Percentiles rank a stretch among this genome's conserved stretches.
Evolutionary conservation across 129 eudicot species (phyloP).

Genomic region (Scalesia atractyloides): DNA sequence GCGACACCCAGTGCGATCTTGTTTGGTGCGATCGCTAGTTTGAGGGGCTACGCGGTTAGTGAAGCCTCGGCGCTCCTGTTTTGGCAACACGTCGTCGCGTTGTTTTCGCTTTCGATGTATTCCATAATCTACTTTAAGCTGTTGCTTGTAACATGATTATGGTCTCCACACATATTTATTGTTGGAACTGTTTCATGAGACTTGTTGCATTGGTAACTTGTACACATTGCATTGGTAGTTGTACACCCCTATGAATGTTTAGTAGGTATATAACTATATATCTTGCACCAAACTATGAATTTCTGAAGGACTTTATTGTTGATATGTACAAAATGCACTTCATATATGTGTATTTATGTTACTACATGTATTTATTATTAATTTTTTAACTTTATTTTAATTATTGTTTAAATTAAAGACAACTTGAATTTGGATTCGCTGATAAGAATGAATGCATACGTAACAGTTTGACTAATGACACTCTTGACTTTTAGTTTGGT

Average conservation of each 20-base stretch:
- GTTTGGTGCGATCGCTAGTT: conserved; percentile 90
- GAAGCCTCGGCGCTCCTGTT: conserved; percentile 90
- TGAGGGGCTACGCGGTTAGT: conserved; percentile 84
- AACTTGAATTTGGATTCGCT: no score
- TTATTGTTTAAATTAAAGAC: no score
- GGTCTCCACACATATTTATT: not conserved
- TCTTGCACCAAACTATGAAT: not conserved
- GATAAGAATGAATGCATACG: no score
- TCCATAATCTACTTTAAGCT: conserved; percentile 64
- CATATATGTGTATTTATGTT: not conserved
- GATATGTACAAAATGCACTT: not conserved
- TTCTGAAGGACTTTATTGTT: not conserved
- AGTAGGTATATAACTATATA: not conserved
- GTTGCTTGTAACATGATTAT: conserved; percentile 41
- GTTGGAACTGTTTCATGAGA: not conserved
- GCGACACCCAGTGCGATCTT: conserved; percentile 87
- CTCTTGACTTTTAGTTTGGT: no score
- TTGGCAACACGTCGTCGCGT: conserved; percentile 79
- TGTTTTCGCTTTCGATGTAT: conserved; percentile 70
- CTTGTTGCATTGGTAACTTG: not conserved
- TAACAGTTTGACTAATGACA: no score
- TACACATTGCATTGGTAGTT: not conserved
- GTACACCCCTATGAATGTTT: conserved; percentile 9
- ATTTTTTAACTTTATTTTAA: no score
- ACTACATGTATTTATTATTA: no score